Evolutionary conservation across 148 eudicot species (phyloP), one percentile per base, ranked within the genome.

Genomic region (Vaccinium corymbosum): DNA sequence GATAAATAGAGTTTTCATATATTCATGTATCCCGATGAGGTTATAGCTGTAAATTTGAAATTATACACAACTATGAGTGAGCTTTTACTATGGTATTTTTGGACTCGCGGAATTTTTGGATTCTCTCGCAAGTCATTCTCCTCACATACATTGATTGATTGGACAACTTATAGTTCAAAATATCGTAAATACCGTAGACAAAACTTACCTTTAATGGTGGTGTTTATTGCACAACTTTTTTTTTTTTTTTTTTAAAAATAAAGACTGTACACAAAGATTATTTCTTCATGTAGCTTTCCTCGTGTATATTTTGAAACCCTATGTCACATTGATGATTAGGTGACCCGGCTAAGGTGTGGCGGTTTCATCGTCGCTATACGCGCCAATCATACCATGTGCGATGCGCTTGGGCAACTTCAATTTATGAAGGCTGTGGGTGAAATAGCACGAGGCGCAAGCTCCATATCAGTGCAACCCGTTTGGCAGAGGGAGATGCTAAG

Each of bases 371-470:
- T 85, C 0, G 84, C 83, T 75, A 42, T 85, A 13, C 83, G 84
- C 4, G 81, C 74, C 22, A 85, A 85, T 59, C 86, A 85, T 83
- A 85, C 86, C 19, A 85, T 85, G 74, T 74, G 83, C 50, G 84
- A 80, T 10, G 86, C 86, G 0, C 76, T 62, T 0, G 83, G 86
- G 25, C 66, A 71, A 5, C 78, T 82, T 42, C 84, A 82, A 32
- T 82, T 82, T 62, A 82, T 82, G 84, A 15, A 9, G 51, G 85
- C 81, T 0, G 57, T 83, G 14, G 80, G 81, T 16, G 85, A 83
- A 19, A 62, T 83, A 10, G 85, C 85, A 27, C 42, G 81, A 14
- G 85, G 85, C 0, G 85, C 85, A 2, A 0, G 3, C 20, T 19
- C 77, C 19, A 29, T 74, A 3, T 71, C 79, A 0, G 32, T 82